Base-by-base conservation (phyloP, 1,284 basidiomycete species). In the Mycena citricolor region DNA sequence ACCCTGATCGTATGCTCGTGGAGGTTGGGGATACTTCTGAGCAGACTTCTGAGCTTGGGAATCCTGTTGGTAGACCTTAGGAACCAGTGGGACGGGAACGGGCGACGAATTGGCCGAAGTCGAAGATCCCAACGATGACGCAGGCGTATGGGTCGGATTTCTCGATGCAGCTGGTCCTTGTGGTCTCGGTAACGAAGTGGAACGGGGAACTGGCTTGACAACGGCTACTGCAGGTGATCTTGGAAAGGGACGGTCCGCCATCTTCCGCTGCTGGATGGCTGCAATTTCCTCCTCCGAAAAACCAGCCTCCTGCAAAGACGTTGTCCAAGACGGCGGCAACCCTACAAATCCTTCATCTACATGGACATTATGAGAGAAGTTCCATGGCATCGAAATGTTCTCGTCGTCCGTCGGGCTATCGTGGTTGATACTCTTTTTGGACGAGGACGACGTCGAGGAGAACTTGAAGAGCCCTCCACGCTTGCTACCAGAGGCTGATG, bases 321-420 rank as follows among this genome's bases (percentile, higher is more conserved):
- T 66, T 2, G 79, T 71, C 86, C 86, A 89, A 3, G 81, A 80
- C 0, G 85, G 82, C 0, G 86, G 86, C 11, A 89, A 63, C n/a
- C 84, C 83, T 1, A 70, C 74, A 50, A 59, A 86, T 77, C 71
- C 77, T 63, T 88, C 86, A 57, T 89, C 83, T 23, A 89, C 83
- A 59, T 89, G 86, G 14, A 89, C 76, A 59, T 88, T 76, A 57
- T 89, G 86, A 84, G 88, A 39, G 54, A 88, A 83, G 60, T 86
- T 86, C 77, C 79, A 87, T 13, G 86, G 86, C 48, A 65, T 56
- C 0, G 84, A 83, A 32, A 88, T 83, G 22, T 70, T 74, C 14
- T 78, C 76, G 52, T 86, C 83, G 12, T 75, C 77, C 59, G 57
- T 4, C 62, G 67, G 39, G 54, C 57, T 17, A 57, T 49, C 11